A percentile compares a stretch with the other conserved stretches of the same genome.
Evolutionary conservation across 805 yeast genomes (phyloP).

Genomic region (Monosporozyma siamensis): DNA sequence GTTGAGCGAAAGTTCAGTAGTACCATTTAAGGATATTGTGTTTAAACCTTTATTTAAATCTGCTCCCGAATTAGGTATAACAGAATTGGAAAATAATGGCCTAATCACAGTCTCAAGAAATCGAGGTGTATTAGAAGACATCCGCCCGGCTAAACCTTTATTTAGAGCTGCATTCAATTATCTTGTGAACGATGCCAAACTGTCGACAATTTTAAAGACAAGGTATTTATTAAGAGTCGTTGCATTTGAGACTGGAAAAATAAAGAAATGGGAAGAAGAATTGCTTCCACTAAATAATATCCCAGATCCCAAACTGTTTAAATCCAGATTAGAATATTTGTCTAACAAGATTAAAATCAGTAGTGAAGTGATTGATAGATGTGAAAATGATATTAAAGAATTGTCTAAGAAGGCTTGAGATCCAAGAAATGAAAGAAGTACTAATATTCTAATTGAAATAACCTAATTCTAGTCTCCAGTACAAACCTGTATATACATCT

Average conservation of each 20-base stretch:
- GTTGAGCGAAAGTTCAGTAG: slow-evolving; percentile 40
- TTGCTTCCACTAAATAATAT: slow-evolving; percentile 47
- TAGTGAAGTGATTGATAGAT: slow-evolving; percentile 40
- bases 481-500: not conserved
- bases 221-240: slow-evolving; percentile 48
- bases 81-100: slow-evolving; percentile 71
- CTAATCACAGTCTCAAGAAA: slow-evolving; percentile 62
- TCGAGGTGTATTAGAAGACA: slow-evolving; percentile 59
- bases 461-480: not conserved
- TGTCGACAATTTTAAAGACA: slow-evolving; percentile 55
- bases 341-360: slow-evolving; percentile 56
- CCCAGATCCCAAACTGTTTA: slow-evolving; percentile 45
- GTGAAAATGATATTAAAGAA: slow-evolving; percentile 38
- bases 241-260: slow-evolving; percentile 50
- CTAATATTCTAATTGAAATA: not conserved
- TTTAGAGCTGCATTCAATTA: slow-evolving; percentile 69
- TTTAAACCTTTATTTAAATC: slow-evolving; percentile 52
- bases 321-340: slow-evolving; percentile 55
- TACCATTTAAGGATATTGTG: slow-evolving; percentile 44
- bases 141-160: slow-evolving; percentile 78
- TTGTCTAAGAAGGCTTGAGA: slow-evolving; percentile 16
- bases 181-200: slow-evolving; percentile 46
- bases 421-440: too few species aligned
- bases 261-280: slow-evolving; percentile 62
- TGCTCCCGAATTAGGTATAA: slow-evolving; percentile 45